These are phyloP conservation scores for Excoecaria cochinchinensis DNA, from an alignment of 345 rosid species.

Conservation along the genomic window DNA sequence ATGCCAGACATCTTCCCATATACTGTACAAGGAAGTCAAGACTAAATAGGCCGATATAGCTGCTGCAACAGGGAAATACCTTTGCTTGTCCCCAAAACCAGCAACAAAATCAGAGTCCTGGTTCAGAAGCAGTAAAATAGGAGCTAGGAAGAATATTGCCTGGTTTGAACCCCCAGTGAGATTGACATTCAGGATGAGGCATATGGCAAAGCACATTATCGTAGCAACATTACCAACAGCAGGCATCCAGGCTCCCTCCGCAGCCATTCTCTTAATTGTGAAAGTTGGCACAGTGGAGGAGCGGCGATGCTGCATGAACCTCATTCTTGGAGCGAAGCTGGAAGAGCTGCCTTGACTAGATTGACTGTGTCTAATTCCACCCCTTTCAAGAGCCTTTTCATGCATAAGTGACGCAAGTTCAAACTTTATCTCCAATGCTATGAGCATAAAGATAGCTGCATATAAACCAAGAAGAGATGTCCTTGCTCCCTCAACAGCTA, in stretches of 20 bases:
- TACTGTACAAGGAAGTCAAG: conserved; percentile 58
- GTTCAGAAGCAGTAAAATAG: conserved; percentile 89
- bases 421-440: conserved; percentile 87
- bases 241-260: conserved; percentile 99
- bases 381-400: conserved; percentile 77
- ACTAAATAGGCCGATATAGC: conserved; percentile 77
- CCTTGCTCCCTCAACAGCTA: conserved; percentile 98
- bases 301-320: conserved; percentile 94
- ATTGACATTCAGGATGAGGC: conserved; percentile 80
- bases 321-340: conserved; percentile 67
- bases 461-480: conserved; percentile 96
- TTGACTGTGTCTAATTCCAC: conserved; percentile 57
- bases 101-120: conserved; percentile 97
- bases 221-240: conserved; percentile 94
- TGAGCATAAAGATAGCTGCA: conserved; percentile 96
- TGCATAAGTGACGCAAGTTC: conserved; percentile 91
- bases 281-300: conserved; percentile 64
- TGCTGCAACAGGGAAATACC: conserved; percentile 88
- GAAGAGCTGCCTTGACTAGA: conserved; percentile 53
- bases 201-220: conserved; percentile 89
- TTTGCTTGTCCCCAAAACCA: conserved; percentile 96
- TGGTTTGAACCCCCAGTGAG: conserved; percentile 89
- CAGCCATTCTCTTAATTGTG: conserved; percentile 88
- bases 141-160: conserved; percentile 95
- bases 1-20: conserved; percentile 91